Conservation (phyloP, 305 asterid genomes). For the Fraxinus platypoda region DNA sequence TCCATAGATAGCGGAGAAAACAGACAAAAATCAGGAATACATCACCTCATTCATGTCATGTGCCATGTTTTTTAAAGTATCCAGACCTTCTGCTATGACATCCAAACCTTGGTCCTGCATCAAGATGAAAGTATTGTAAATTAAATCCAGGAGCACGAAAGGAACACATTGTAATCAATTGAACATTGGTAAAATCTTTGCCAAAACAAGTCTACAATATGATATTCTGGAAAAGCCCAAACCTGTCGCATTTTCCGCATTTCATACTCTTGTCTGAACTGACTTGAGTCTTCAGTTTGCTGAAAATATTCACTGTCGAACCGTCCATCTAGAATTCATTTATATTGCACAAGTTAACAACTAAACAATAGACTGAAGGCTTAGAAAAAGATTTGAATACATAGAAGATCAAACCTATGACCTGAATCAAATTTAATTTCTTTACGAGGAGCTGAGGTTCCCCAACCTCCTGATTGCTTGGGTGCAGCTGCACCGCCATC, state of each 20-base stretch:
- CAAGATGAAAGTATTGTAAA: slow-evolving; percentile 16
- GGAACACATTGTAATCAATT: neutral
- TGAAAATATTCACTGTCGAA: slow-evolving; percentile 85
- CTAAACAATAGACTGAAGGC: slow-evolving; percentile 15
- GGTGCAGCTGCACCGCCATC: slow-evolving; percentile 85
- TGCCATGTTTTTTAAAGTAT: slow-evolving; percentile 89
- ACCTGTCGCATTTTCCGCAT: slow-evolving; percentile 92
- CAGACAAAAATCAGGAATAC: slow-evolving; percentile 16
- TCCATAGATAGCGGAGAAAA: slow-evolving; percentile 14
- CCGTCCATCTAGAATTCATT: slow-evolving; percentile 66
- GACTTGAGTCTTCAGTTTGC: slow-evolving; percentile 89
- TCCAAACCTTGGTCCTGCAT: slow-evolving; percentile 83
- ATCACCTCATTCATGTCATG: slow-evolving; percentile 89
- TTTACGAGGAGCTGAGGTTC: slow-evolving; percentile 74
- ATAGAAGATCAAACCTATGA: slow-evolving; percentile 20
- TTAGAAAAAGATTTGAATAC: neutral
- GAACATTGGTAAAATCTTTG: slow-evolving; percentile 13
- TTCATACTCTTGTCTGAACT: slow-evolving; percentile 84
- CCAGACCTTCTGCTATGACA: slow-evolving; percentile 84
- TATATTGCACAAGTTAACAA: slow-evolving; percentile 23
- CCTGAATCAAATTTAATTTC: slow-evolving; percentile 92
- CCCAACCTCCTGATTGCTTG: slow-evolving; percentile 80
- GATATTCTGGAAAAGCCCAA: slow-evolving; percentile 31
- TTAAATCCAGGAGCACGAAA: neutral
- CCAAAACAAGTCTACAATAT: slow-evolving; percentile 2